Conservation (phyloP, 352 stramenopile species). For the Phytophthora pinifolia region DNA sequence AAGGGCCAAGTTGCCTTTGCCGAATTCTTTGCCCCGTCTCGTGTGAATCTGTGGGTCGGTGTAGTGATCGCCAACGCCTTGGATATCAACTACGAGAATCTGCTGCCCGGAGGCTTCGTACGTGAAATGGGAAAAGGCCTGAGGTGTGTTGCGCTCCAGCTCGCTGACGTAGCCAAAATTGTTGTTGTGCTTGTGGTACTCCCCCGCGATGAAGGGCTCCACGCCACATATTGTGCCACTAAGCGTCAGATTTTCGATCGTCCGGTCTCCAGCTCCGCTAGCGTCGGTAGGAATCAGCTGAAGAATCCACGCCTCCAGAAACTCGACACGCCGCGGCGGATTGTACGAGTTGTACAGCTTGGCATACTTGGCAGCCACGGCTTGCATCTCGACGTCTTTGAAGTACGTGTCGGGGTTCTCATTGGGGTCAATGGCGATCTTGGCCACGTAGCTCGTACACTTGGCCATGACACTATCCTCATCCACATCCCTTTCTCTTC, state of each 20-base stretch:
- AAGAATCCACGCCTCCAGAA: constrained; percentile 75
- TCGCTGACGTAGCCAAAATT: constrained; percentile 84
- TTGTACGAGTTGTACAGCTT: constrained; percentile 84
- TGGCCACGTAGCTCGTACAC: constrained; percentile 66
- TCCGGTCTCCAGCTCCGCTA: constrained; percentile 22
- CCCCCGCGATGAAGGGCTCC: constrained; percentile 74
- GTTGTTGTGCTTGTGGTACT: constrained; percentile 88
- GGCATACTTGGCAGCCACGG: constrained; percentile 76
- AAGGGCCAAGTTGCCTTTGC: constrained; percentile 74
- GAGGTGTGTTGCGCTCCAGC: constrained; percentile 74
- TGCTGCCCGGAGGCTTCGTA: constrained; percentile 91
- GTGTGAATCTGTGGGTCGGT: constrained; percentile 96
- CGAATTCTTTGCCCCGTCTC: constrained; percentile 74
- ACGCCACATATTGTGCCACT: constrained; percentile 74
- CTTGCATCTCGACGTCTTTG: constrained; percentile 86
- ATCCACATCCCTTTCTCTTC: constrained; percentile 9
- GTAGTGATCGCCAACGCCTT: constrained; percentile 94
- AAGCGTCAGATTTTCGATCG: constrained; percentile 49
- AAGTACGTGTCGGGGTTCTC: constrained; percentile 87
- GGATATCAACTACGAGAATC: constrained; percentile 94
- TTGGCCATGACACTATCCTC: constrained; percentile 31
- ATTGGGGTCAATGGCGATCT: constrained; percentile 77
- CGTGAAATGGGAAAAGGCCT: constrained; percentile 92
- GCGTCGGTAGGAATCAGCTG: constrained; percentile 51
- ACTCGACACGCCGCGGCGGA: constrained; percentile 72